Evolutionary conservation across 2,329 filamentous ascomycete genomes (phyloP), one percentile per base, ranked within the genome.

Genomic region (Fusarium oxysporum): DNA sequence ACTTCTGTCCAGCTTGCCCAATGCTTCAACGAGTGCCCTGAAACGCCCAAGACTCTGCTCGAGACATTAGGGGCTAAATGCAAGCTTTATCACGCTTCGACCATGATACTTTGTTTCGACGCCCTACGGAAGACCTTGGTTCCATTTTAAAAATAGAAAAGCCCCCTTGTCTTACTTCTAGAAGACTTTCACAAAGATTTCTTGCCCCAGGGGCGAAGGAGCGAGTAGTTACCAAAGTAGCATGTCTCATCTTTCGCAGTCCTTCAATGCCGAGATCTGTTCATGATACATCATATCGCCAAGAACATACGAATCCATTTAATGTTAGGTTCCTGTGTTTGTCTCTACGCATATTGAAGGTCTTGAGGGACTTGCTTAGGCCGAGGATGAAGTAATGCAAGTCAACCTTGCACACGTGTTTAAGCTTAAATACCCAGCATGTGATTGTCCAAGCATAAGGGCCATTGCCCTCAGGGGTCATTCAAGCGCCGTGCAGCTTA

Each of bases 361-460:
- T 4, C 3, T 21, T 28, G 7, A 25, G 33, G 33, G 40, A 41
- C 21, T 14, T 23, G 12, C 11, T 41, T 41, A 8, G 19, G 23
- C 50, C 50, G 50, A 54, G 19, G 33, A n/a, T 9, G 50, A n/a
- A 38, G 16, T 6, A 25, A 47, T 28, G 50, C 50, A 28, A 53
- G 33, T 28, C n/a, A 53, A 40, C 50, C 50, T 54, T 38, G 50
- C 32, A 54, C 50, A 28, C 40, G 19, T 38, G 33, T 54, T 54
- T 54, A 54, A 54, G 50, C 50, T 54, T 54, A 54, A 28, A 54
- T 54, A 38, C 50, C 19, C 23, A 54, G 50, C 50, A 54, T 54
- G 50, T 54, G 50, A 54, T 54, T 54, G 33, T 54, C 13, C 23
- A n/a, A 17, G 50, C 50, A 54, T 28, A 6, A 54, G 21, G 19